A percentile compares a stretch with the other conserved stretches of the same genome.
These are phyloP conservation scores for Bretziella fagacearum DNA, from an alignment of 2,329 filamentous ascomycete genomes.

Conservation along the genomic window DNA sequence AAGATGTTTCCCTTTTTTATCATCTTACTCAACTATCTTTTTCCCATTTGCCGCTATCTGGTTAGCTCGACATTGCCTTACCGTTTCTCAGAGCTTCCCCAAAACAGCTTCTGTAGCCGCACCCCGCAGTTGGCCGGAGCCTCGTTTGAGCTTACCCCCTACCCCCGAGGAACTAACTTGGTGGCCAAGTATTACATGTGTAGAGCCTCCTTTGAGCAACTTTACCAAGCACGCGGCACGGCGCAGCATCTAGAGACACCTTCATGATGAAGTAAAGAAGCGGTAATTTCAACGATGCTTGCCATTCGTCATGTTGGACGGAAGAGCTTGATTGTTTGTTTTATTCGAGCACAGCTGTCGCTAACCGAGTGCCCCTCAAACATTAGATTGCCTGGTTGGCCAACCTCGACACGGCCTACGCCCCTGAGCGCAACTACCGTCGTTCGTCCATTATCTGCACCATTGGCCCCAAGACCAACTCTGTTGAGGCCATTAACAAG, in stretches of 20 bases:
- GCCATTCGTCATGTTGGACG: no score
- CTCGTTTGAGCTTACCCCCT: no score
- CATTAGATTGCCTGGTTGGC: slow-evolving; percentile 46
- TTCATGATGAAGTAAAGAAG: neutral
- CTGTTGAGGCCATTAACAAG: slow-evolving; percentile 87
- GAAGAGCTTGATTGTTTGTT: no score
- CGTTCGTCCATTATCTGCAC: slow-evolving; percentile 98
- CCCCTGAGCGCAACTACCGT: slow-evolving; percentile 76
- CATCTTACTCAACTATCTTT: no score
- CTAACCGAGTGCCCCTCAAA: no score
- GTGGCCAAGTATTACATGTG: no score
- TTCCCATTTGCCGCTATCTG: neutral
- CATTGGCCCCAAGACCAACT: slow-evolving; percentile 98
- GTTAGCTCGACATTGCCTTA: neutral
- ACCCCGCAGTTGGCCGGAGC: neutral
- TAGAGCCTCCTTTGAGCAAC: neutral
- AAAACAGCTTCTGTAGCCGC: slow-evolving; percentile 9
- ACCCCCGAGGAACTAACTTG: no score
- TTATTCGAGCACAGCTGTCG: no score
- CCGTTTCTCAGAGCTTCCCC: slow-evolving; percentile 11
- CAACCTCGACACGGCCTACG: slow-evolving; percentile 72
- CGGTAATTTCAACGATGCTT: neutral
- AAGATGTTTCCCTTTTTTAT: no score
- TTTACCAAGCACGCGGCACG: neutral
- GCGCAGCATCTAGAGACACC: neutral